Conservation (phyloP, 2,329 filamentous ascomycete species). For the Proliferodiscus dingleyae region DNA sequence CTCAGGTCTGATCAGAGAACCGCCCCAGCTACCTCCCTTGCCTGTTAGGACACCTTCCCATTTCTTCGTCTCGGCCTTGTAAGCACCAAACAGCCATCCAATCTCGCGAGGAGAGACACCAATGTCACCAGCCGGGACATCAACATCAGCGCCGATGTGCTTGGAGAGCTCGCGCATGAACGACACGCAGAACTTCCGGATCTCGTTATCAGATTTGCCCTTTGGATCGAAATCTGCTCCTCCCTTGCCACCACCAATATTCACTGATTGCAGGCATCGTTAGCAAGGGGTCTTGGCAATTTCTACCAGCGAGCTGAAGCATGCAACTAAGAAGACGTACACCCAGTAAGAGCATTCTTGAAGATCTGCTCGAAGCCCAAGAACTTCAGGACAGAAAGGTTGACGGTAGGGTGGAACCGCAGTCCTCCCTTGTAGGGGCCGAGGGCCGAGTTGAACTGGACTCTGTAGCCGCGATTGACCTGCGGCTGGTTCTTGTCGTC, state of each 20-base stretch:
- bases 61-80: slow-evolving; percentile 80
- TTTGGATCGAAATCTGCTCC: slow-evolving; percentile 98
- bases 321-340: slow-evolving; percentile 54
- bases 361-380: slow-evolving; percentile 99
- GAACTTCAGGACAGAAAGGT: slow-evolving; percentile 83
- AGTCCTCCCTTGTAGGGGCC: slow-evolving; percentile 98
- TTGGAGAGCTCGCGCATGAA: slow-evolving; percentile 96
- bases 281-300: background rate
- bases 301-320: background rate
- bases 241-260: slow-evolving; percentile 96
- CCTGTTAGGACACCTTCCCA: slow-evolving; percentile 97
- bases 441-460: slow-evolving; percentile 97
- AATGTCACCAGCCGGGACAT: slow-evolving; percentile 95
- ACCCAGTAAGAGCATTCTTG: slow-evolving; percentile 96
- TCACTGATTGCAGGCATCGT: slow-evolving; percentile 47
- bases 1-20: slow-evolving; percentile 89
- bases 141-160: slow-evolving; percentile 94
- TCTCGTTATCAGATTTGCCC: slow-evolving; percentile 96
- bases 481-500: slow-evolving; percentile 84
- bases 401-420: slow-evolving; percentile 87
- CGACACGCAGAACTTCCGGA: slow-evolving; percentile 90
- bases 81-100: slow-evolving; percentile 90
- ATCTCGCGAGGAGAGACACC: slow-evolving; percentile 90
- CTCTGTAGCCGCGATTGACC: slow-evolving; percentile 91
- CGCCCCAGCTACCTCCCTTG: slow-evolving; percentile 91